Base-by-base conservation (phyloP, 140 eudicot genomes). In the Ambrosia hybrid region DNA sequence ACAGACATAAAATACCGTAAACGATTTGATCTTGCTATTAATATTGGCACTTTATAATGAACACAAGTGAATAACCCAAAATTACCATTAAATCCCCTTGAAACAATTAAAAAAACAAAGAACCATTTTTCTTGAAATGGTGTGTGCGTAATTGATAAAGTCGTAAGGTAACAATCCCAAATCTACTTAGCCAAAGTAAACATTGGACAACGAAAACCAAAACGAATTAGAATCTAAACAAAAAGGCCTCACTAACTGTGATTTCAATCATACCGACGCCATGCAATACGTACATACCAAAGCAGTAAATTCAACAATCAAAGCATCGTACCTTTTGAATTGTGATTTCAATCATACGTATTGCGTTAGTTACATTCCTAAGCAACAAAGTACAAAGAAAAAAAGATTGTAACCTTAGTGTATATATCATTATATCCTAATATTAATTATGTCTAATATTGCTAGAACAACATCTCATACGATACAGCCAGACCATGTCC, bases 1-100 rank as follows among this genome's bases (percentile, higher is more conserved):
- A 57, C 66, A 70, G 69, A 58, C 71, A 39, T 5, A 75, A 46
- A 11, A 60, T 4, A 56, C 65, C 48, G 67, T 64, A 10, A 49
- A 17, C 8, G 65, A 8, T 9, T 45, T 56, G 60, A 55, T 55
- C 15, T 55, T 5, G 60, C 5, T 55, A 55, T 55, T 16, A 52
- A n/a, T n/a, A 52, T n/a, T 2, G 16, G 57, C 4, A 21, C 57
- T 52, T 13, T n/a, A 52, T 52, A 3, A 52, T 52, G n/a, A 52
- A 52, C 1, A 21, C 7, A 55, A 4, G 60, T 7, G 60, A 55
- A 55, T 55, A 55, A 55, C 60, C 60, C 3, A 15, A 55, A 15
- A 5, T 15, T 5, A 14, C 60, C 60, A 5, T n/a, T n/a, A n/a
- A n/a, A n/a, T n/a, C n/a, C n/a, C n/a, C n/a, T n/a, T n/a, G n/a